These are phyloP conservation scores for Cercospora beticola DNA, from an alignment of 2,329 filamentous ascomycete species.

Conservation along the genomic window DNA sequence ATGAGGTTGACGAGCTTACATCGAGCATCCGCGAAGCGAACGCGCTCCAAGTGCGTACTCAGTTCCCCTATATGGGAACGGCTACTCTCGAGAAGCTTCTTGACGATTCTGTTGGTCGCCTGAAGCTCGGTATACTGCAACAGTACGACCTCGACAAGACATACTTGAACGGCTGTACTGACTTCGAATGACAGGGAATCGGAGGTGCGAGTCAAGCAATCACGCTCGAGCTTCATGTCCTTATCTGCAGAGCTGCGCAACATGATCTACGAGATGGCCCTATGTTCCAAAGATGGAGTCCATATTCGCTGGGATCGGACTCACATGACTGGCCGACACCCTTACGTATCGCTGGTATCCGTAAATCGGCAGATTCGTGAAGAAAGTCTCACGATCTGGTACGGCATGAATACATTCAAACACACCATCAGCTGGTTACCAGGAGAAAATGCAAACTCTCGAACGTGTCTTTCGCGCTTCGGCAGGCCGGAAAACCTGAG, in stretches of 20 bases:
- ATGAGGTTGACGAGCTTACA: not conserved
- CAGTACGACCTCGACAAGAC: not conserved
- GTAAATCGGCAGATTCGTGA: not conserved
- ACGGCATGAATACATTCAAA: not conserved
- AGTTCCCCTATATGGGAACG: constrained; percentile 6
- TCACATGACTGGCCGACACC: not conserved
- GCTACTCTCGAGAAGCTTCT: not conserved
- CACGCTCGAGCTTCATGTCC: constrained; percentile 12
- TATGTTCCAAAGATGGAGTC: not conserved
- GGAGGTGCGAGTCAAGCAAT: not conserved
- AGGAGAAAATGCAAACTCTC: not conserved
- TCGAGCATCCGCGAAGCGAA: not conserved
- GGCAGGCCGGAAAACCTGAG: too few species aligned
- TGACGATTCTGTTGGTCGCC: not conserved
- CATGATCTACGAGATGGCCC: constrained; percentile 6
- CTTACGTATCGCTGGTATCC: not conserved
- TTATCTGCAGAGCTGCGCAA: constrained; percentile 12
- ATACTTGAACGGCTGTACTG: not conserved
- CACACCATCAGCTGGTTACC: not conserved
- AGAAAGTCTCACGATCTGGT: not conserved
- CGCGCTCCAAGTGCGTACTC: not conserved
- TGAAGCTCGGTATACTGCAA: not conserved
- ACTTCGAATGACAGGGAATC: not conserved
- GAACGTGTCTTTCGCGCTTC: not conserved
- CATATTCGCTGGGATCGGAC: not conserved